Percentiles rank a stretch among this genome's conserved stretches.
phyloP scores from a whole-genome alignment of 495 filamentous ascomycete genomes.

The Xylaria curta region DNA sequence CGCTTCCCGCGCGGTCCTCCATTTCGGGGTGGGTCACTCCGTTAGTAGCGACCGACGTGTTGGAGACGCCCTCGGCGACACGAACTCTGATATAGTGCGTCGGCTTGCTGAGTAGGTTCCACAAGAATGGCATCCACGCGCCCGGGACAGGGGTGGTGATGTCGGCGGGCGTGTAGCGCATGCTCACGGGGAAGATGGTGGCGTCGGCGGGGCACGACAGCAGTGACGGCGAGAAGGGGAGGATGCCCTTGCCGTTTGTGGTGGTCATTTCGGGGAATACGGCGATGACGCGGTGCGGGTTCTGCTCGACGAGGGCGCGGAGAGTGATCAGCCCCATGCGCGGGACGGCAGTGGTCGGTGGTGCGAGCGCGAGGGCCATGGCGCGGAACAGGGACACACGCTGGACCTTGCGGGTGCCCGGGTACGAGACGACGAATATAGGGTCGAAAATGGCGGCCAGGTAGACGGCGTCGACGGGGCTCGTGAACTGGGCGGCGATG shows the following conservation, averaged over 20 bases:
- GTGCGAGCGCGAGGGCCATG: slow-evolving; percentile 73
- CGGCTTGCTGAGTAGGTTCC: slow-evolving; percentile 81
- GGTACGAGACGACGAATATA: slow-evolving; percentile 86
- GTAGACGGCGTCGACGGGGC: slow-evolving; percentile 91
- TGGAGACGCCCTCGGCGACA: slow-evolving; percentile 74
- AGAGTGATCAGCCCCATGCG: slow-evolving; percentile 61
- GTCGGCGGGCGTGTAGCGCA: slow-evolving; percentile 87
- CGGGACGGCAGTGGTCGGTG: slow-evolving; percentile 58
- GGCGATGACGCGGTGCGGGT: slow-evolving; percentile 78
- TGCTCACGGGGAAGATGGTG: slow-evolving; percentile 85
- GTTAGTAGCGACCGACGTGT: slow-evolving; percentile 44
- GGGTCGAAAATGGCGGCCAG: slow-evolving; percentile 97
- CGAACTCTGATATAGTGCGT: slow-evolving; percentile 91
- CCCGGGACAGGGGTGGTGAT: slow-evolving; percentile 89
- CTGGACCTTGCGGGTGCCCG: slow-evolving; percentile 72
- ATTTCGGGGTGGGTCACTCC: slow-evolving; percentile 29
- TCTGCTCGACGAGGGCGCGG: slow-evolving; percentile 62
- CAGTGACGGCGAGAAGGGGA: slow-evolving; percentile 79
- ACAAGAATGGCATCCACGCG: slow-evolving; percentile 72
- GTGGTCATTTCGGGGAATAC: slow-evolving; percentile 93
- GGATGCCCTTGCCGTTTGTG: slow-evolving; percentile 90
- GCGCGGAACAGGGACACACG: slow-evolving; percentile 77
- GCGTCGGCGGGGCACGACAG: slow-evolving; percentile 65
- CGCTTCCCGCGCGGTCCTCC: slow-evolving; percentile 47
- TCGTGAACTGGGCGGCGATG: slow-evolving; percentile 89